These are phyloP conservation scores for Brassica rapa DNA, from an alignment of 345 rosid genomes.

Conservation along the genomic window DNA sequence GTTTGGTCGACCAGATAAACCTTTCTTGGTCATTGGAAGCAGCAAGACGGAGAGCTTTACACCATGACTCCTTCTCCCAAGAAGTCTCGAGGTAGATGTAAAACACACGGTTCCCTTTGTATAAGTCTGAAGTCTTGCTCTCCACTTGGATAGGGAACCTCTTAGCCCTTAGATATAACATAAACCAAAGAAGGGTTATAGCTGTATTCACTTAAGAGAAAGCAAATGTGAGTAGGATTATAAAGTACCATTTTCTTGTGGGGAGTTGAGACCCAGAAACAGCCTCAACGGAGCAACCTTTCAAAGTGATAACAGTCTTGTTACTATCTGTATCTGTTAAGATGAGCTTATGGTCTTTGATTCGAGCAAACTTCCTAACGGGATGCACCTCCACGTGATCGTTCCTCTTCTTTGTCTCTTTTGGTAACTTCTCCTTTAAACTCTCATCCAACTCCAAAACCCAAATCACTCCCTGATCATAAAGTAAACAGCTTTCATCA, in stretches of 20 bases:
- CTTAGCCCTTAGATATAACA: too few relatives aligned
- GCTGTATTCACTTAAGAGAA: too few relatives aligned
- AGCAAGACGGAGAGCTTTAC: conserved; percentile 91
- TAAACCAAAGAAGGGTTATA: too few relatives aligned
- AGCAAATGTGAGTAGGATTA: neutral
- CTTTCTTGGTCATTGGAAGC: conserved; percentile 61
- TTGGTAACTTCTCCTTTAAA: conserved; percentile 51
- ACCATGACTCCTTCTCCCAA: conserved; percentile 99
- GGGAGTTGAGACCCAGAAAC: conserved; percentile 72
- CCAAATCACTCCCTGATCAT: conserved; percentile 80
- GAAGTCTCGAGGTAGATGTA: conserved; percentile 84
- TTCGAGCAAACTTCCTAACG: conserved; percentile 56
- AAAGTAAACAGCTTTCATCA: neutral
- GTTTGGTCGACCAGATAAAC: conserved; percentile 56
- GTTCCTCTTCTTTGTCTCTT: conserved; percentile 66
- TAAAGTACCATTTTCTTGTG: conserved; percentile 76
- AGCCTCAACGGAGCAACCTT: conserved; percentile 69
- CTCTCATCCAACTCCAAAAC: conserved; percentile 64
- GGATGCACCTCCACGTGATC: conserved; percentile 73
- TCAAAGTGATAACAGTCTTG: conserved; percentile 44
- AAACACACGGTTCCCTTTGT: conserved; percentile 61
- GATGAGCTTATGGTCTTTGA: conserved; percentile 59
- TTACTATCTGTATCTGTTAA: conserved; percentile 57
- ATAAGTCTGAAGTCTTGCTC: conserved; percentile 61
- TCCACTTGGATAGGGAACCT: conserved; percentile 80